Conservation (phyloP, 306 rosid genomes). For the Sphenostylis stenocarpa region DNA sequence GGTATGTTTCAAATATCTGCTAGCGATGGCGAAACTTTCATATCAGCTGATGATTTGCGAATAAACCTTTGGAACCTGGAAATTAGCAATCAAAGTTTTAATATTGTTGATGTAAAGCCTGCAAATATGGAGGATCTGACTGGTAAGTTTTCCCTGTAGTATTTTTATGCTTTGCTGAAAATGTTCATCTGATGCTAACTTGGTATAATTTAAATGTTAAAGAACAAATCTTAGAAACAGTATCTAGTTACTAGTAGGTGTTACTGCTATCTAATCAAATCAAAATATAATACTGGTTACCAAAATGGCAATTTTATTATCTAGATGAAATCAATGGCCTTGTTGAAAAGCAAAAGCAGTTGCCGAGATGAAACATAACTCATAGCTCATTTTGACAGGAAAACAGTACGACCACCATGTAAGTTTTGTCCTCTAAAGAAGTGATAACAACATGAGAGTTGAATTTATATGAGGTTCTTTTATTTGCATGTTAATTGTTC, state of each 20-base stretch:
- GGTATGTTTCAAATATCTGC: conserved; percentile 30
- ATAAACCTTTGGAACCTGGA: conserved; percentile 99
- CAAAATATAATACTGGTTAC: not conserved
- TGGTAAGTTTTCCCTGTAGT: conserved; percentile 57
- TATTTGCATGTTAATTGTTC: conserved; percentile 13
- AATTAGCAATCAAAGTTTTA: conserved; percentile 96
- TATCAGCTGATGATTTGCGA: conserved; percentile 98
- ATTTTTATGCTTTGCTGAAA: not conserved
- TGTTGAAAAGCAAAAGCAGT: not conserved
- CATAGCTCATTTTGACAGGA: not conserved
- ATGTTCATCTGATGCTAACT: not conserved
- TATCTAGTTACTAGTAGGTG: not conserved
- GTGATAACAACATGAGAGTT: not conserved
- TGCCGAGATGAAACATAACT: not conserved
- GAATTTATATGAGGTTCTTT: not conserved
- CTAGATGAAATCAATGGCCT: not conserved
- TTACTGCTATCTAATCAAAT: not conserved
- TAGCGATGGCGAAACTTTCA: conserved; percentile 98
- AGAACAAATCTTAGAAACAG: not conserved
- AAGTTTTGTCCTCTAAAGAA: not conserved
- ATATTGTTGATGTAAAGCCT: conserved; percentile 98
- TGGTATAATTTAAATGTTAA: not conserved
- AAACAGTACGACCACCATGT: not conserved
- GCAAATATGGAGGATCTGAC: conserved; percentile 99
- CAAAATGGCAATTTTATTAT: not conserved